Conservation (phyloP, 345 rosid genomes). For the Arabidopsis suecica region DNA sequence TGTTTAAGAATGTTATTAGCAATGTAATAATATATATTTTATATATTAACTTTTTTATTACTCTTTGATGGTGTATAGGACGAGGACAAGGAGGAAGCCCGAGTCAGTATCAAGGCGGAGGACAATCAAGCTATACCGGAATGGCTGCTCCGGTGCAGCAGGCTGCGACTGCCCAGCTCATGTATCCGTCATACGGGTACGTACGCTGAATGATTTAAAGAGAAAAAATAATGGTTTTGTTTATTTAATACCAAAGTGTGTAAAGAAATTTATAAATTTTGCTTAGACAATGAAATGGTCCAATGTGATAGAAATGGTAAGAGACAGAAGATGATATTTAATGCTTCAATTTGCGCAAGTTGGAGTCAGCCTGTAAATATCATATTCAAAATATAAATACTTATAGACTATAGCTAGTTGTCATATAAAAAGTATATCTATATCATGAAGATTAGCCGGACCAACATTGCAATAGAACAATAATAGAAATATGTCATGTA, state of each 20-base stretch:
- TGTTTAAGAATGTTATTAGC: conserved; percentile 13
- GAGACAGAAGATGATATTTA: conserved; percentile 46
- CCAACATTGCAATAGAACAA: conserved; percentile 28
- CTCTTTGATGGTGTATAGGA: conserved; percentile 50
- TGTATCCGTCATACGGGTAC: conserved; percentile 46
- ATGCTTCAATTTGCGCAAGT: conserved; percentile 47
- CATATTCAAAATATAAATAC: conserved; percentile 22
- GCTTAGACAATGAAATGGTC: conserved; percentile 44
- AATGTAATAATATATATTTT: background rate
- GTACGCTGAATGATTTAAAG: conserved; percentile 16
- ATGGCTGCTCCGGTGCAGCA: conserved; percentile 55
- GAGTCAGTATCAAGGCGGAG: conserved; percentile 57
- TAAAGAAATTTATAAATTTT: conserved; percentile 28
- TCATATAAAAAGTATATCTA: conserved; percentile 7
- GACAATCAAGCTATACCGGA: conserved; percentile 56
- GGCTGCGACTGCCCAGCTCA: conserved; percentile 50
- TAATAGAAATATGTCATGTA: conserved; percentile 24
- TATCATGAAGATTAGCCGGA: conserved; percentile 24
- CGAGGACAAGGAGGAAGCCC: conserved; percentile 69
- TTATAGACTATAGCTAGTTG: conserved; percentile 35
- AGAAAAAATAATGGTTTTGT: background rate
- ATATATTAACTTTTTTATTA: conserved; percentile 4
- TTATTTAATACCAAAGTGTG: conserved; percentile 28
- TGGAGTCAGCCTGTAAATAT: conserved; percentile 50
- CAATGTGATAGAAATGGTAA: conserved; percentile 38